Evolutionary conservation across 2,329 filamentous ascomycete species (phyloP), one percentile per base, ranked within the genome.

Genomic region (Fusarium graminum): DNA sequence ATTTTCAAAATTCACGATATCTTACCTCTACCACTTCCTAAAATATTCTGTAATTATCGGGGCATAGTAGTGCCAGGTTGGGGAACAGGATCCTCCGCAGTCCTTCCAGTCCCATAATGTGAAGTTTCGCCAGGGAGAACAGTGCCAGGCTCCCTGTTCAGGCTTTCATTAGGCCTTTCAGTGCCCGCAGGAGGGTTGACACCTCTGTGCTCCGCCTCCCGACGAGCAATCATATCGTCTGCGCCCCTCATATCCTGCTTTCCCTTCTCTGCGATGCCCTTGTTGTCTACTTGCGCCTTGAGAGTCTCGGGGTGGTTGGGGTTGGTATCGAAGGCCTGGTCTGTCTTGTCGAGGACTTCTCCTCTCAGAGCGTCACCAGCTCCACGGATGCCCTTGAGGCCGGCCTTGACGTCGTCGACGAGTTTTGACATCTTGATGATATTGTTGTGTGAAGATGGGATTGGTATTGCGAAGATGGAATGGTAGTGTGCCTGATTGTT

Each of bases 311-410:
- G 70, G 32, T 72, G 53, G 22, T 30, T 42, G 1, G 59, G 54
- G 32, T 72, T 34, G 13, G 39, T 61, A 5, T 71, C 61, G 17
- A 72, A 72, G 10, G 60, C 60, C 36, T 69, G 32, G 7, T 72
- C 70, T 12, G 70, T 65, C 28, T 62, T 67, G 1, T 71, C 57
- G 42, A 72, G 54, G 14, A 50, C 32, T 19, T 58, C 60, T 8
- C 70, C 70, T 22, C 70, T 44, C 0, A 72, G n/a, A 4, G 59
- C 68, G 30, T 72, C 70, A 16, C 70, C 70, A 4, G 70, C 65
- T 4, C 70, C 70, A 11, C 54, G 57, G 28, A 72, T 57, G 36
- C 70, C 70, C 2, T 72, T 72, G 2, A 72, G 50, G 34, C 68
- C 67, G 3, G 70, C 46, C 30, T 72, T 72, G 39, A 70, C 65